phyloP scores from a whole-genome alignment of 2,329 filamentous ascomycete species.

The Aspergillus ochraceoroseus region DNA sequence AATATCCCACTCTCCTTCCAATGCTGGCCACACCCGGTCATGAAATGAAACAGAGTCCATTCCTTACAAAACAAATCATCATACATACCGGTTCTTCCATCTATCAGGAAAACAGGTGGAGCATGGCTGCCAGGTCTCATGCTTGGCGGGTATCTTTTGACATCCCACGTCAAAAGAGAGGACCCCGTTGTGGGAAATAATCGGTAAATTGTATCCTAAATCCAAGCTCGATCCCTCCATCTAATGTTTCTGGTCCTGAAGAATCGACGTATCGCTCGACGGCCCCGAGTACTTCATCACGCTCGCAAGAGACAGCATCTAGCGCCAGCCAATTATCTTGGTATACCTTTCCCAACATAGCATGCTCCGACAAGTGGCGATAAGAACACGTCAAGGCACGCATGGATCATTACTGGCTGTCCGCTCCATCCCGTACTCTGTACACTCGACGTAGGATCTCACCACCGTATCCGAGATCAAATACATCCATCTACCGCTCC shows the following conservation, averaged over 20 bases:
- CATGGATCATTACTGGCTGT: conserved; percentile 25
- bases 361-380: conserved; percentile 13
- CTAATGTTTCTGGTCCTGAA: conserved; percentile 16
- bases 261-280: neutral
- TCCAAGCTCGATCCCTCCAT: conserved; percentile 25
- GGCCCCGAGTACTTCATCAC: neutral
- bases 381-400: conserved; percentile 25
- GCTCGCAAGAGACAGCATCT: neutral
- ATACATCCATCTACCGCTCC: conserved; percentile 34
- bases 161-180: conserved; percentile 19
- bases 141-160: conserved; percentile 23
- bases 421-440: conserved; percentile 31
- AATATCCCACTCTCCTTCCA: no score
- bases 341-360: conserved; percentile 6
- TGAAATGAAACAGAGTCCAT: conserved; percentile 24
- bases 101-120: conserved; percentile 31
- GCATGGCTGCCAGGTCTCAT: conserved; percentile 31
- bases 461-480: conserved; percentile 32
- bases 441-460: conserved; percentile 26
- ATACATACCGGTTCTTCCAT: conserved; percentile 25
- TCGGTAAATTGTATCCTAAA: conserved; percentile 21
- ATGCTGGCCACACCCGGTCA: no score
- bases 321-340: neutral
- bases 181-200: conserved; percentile 16
- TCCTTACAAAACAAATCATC: conserved; percentile 29